Evolutionary conservation across 331 rosid species (phyloP), one percentile per base, ranked within the genome.

Genomic region (Malus hybrid): DNA sequence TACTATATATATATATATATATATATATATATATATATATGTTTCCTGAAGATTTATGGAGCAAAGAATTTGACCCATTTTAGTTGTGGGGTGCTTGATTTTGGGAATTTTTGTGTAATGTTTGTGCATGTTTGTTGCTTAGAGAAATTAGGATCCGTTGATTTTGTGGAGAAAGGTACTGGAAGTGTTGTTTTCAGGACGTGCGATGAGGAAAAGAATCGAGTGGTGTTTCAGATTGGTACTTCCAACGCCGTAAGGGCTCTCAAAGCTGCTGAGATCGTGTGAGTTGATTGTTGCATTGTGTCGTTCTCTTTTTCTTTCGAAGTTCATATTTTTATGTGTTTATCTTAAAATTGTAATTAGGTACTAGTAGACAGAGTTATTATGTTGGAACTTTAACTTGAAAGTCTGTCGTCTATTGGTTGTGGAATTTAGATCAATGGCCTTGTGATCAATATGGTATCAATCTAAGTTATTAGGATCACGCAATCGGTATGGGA

Each of bases 221-320:
- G 61, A 73, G 97, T 93, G 68, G 98, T 93, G 29, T 91, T 88
- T 89, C 98, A 93, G 76, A 80, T 93, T 53, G 98, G 98, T 76
- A 89, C 98, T 71, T 91, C 98, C 57, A 85, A 88, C 75, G 96
- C 97, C 33, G 85, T 76, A 48, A 87, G 98, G 85, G 98, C 97
- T 75, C 88, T 91, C 53, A 79, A 72, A 66, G 96, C 91, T 84
- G 93, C 98, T 75, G 88, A 93, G 68, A 52, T 91, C 44, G 90
- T 93, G 98, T 93, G 83, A 89, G 97, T 79, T 75, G 44, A 46
- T 70, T 63, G 28, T n/a, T 42, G 20, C 52, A 66, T n/a, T 66
- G 4, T 3, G 11, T 39, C 4, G 18, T 39, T 66, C 18, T 39
- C 28, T 5, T 34, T 66, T 36, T 66, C 29, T 39, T 36, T 71